These are phyloP conservation scores for Acanthamoeba royreba DNA, from an alignment of 208 protist genomes.

Conservation along the genomic window DNA sequence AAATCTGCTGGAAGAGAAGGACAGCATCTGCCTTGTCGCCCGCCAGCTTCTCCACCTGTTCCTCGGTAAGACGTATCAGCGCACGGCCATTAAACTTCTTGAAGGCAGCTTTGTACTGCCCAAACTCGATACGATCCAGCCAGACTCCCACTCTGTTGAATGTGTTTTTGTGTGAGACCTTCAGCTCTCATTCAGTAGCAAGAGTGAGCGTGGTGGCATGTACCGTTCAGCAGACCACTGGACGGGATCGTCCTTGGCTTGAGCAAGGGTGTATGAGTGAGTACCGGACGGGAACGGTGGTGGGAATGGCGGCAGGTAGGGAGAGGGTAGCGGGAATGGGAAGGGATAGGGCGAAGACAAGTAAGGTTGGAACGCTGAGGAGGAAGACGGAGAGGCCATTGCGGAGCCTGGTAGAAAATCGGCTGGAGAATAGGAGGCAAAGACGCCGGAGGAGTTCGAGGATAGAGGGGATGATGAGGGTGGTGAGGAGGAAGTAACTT, in stretches of 20 bases:
- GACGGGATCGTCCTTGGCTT: not conserved
- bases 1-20: not conserved
- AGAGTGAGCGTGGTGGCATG: not conserved
- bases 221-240: not conserved
- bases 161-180: not conserved
- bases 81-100: not conserved
- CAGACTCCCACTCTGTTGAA: not conserved
- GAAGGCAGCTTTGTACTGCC: not conserved
- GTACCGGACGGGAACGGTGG: not conserved
- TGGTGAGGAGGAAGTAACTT: not conserved
- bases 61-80: not conserved
- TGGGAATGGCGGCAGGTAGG: not conserved
- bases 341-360: constrained; percentile 5
- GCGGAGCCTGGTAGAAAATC: too few relatives aligned
- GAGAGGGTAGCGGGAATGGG: not conserved
- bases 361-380: not conserved
- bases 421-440: too few relatives aligned
- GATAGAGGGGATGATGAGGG: not conserved
- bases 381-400: too few relatives aligned
- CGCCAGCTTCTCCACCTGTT: not conserved
- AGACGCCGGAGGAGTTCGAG: not conserved
- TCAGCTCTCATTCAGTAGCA: not conserved
- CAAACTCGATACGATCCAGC: not conserved
- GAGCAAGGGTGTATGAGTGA: not conserved
- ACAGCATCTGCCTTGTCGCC: not conserved